phyloP scores from a whole-genome alignment of 495 filamentous ascomycete species.

The Penicillium roqueforti region DNA sequence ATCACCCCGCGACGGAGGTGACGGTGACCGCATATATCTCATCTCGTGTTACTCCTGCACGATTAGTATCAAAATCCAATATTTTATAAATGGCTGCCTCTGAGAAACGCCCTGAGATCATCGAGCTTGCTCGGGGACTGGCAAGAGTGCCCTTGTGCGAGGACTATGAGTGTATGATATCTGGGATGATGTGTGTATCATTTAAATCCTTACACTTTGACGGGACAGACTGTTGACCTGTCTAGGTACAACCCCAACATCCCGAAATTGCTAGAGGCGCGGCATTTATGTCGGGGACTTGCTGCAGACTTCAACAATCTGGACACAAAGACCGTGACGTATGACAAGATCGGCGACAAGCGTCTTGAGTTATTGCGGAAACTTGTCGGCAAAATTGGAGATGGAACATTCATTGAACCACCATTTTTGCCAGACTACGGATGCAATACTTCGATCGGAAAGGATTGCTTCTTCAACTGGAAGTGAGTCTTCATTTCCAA shows the following conservation, averaged over 20 bases:
- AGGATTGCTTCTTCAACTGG: conserved; percentile 51
- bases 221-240: neutral
- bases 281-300: conserved; percentile 43
- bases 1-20: neutral
- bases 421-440: conserved; percentile 54
- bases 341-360: conserved; percentile 30
- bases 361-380: conserved; percentile 38
- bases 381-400: conserved; percentile 41
- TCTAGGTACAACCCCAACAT: conserved; percentile 41
- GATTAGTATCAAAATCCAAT: no score
- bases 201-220: neutral
- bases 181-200: conserved; percentile 45
- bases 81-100: conserved; percentile 41
- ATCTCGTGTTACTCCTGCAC: no score
- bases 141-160: conserved; percentile 42
- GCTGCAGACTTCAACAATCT: conserved; percentile 47
- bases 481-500: conserved; percentile 29
- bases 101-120: conserved; percentile 42
- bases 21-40: neutral
- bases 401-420: conserved; percentile 46
- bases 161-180: conserved; percentile 54
- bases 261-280: conserved; percentile 38
- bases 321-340: conserved; percentile 37
- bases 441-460: conserved; percentile 49
- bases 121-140: conserved; percentile 41